Evolutionary conservation across 352 stramenopile species (phyloP).

Genomic region (Hyaloperonospora brassicae): DNA sequence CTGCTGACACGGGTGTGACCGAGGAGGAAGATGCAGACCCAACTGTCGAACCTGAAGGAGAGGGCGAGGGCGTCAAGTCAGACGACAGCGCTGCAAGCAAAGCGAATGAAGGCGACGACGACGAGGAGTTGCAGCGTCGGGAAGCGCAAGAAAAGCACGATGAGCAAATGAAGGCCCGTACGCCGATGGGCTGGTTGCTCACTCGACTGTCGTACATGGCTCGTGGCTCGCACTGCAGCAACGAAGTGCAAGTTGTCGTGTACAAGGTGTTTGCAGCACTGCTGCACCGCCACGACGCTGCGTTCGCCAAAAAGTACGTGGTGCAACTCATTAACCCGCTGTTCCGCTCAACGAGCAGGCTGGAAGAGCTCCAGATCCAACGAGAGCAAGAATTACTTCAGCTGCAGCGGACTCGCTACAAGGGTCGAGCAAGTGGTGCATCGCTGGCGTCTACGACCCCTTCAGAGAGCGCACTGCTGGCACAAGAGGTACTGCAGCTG

Average conservation of each 20-base stretch:
- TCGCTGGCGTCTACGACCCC: conserved; percentile 19
- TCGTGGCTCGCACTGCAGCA: conserved; percentile 34
- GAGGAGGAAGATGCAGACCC: conserved; percentile 13
- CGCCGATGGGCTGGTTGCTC: conserved; percentile 73
- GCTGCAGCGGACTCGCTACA: conserved; percentile 25
- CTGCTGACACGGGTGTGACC: conserved; percentile 16
- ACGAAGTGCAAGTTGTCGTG: conserved; percentile 57
- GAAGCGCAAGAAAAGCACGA: conserved; percentile 39
- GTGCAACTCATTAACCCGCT: conserved; percentile 82
- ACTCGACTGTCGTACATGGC: conserved; percentile 77
- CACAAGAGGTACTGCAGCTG: conserved; percentile 81
- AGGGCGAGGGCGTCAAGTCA: conserved; percentile 3
- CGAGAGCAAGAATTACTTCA: conserved; percentile 23
- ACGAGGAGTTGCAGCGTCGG: conserved; percentile 18
- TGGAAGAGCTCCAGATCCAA: conserved; percentile 40
- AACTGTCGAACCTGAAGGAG: conserved; percentile 5
- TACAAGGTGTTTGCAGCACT: conserved; percentile 85
- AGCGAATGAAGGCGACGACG: conserved; percentile 6
- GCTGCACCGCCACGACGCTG: conserved; percentile 44
- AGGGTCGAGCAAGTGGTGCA: conserved; percentile 20
- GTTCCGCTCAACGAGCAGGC: conserved; percentile 51
- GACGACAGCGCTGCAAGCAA: conserved; percentile 8
- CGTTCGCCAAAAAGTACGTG: conserved; percentile 48
- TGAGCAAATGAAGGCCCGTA: conserved; percentile 43
- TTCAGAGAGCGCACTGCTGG: conserved; percentile 48